Percentiles rank a stretch among this genome's conserved stretches.
phyloP scores from a whole-genome alignment of 345 rosid genomes.

The Nasturtium officinale region DNA sequence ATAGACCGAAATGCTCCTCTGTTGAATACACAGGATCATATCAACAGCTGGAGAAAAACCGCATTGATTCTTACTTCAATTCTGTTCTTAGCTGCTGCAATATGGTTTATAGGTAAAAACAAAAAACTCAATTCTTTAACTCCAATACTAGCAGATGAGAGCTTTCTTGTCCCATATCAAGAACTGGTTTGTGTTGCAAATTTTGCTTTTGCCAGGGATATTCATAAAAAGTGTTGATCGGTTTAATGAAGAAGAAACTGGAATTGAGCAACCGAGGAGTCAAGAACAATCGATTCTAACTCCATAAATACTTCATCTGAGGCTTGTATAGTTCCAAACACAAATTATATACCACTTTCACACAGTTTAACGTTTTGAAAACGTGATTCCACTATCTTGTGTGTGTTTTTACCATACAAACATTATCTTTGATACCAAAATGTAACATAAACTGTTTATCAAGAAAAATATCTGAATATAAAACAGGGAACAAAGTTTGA shows the following conservation, averaged over 20 bases:
- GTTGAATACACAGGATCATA: constrained; percentile 52
- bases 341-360: neutral
- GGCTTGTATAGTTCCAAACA: constrained; percentile 14
- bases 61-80: constrained; percentile 70
- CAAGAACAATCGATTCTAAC: constrained; percentile 17
- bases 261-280: neutral
- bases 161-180: neutral
- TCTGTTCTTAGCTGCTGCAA: constrained; percentile 70
- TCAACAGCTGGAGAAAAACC: constrained; percentile 75
- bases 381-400: neutral
- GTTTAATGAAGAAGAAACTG: constrained; percentile 52
- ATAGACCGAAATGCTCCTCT: constrained; percentile 8
- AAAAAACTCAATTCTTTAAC: neutral
- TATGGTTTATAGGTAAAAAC: constrained; percentile 79
- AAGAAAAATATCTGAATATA: too few species aligned
- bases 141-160: neutral
- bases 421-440: neutral
- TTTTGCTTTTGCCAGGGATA: constrained; percentile 55
- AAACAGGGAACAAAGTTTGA: too few species aligned
- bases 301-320: constrained; percentile 2
- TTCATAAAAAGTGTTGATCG: constrained; percentile 67
- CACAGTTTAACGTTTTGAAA: neutral
- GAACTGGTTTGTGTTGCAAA: neutral
- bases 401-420: neutral
- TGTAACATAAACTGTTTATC: constrained; percentile 19